Base-by-base conservation (phyloP, 768 basidiomycete species). In the Naganishia vishniacii region DNA sequence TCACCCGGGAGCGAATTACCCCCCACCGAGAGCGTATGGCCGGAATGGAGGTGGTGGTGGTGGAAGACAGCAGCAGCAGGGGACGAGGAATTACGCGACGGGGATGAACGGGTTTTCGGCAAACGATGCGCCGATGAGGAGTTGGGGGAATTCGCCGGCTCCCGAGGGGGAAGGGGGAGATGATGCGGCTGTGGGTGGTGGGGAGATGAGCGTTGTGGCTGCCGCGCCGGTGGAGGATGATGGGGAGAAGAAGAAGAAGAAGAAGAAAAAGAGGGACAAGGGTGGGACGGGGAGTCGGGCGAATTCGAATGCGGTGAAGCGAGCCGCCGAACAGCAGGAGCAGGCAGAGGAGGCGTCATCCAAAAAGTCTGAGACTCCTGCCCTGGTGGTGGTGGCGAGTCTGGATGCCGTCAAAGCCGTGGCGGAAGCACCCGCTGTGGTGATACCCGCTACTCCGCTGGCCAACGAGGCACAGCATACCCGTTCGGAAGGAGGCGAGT, bases 251-350 rank as follows among this genome's bases (percentile, higher is more conserved):
- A 73, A 71, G 60, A 71, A 70, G 65, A 75, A 73, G 61, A 67
- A 68, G 64, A 74, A 70, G 65, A 73, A 72, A 65, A 73, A 73
- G 29, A 53, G 63, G 3, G 75, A 77, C 65, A 77, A 77, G 61
- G 73, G 73, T 31, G 75, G 75, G 13, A 74, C 74, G 4, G 75
- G 75, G 6, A 42, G 66, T 13, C 72, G 73, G 47, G 75, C 75
- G 25, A 74, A 75, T 53, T 69, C 73, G 28, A 74, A 58, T 25
- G 28, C 51, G 23, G 9, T n/a, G 6, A 51, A 51, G 34, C 49
- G 49, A 45, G 32, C n/a, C n/a, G 16, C 29, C 8, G 26, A 53
- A 23, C n/a, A 37, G 34, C 34, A 15, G 34, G 34, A 7, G 34
- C 34, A 37, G 34, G 34, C 7, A 15, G 34, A 37, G 15, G 34